Base-by-base conservation (phyloP, 1,284 basidiomycete genomes). In the Coriolopsis trogii region DNA sequence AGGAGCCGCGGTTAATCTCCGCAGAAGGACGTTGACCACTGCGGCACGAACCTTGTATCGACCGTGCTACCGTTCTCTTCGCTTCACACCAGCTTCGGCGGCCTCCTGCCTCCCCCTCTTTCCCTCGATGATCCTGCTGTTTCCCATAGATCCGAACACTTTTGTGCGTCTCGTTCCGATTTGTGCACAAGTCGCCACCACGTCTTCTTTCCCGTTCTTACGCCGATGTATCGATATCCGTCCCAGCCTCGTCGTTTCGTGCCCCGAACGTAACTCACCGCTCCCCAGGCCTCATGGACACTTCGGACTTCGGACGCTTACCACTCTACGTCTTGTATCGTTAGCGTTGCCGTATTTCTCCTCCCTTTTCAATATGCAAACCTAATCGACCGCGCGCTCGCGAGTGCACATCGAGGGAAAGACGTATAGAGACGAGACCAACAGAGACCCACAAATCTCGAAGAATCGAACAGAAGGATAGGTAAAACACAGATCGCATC, bases 151-250 rank as follows among this genome's bases (percentile, higher is more conserved):
- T 20, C 23, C 16, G 20, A 18, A n/a, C n/a, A 8, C 25, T 36
- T 23, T 30, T 36, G 7, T 29, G 18, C 21, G 20, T 12, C 16
- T 18, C 33, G n/a, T 20, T 18, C 24, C 24, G n/a, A 13, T 20
- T n/a, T 31, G 40, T 46, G 31, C 29, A 42, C 28, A 13, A 38
- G 26, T n/a, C 9, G 5, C 8, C 31, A n/a, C 23, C n/a, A n/a
- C n/a, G 12, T 44, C 21, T n/a, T 39, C 20, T 20, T 12, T 24
- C 52, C 45, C 26, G 9, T 6, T 28, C 33, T 46, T 16, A 1
- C 30, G 43, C 39, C 44, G 30, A 10, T 58, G 56, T 58, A 58
- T 52, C 56, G 30, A 52, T 58, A 58, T 28, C 21, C 18, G 18
- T 31, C 37, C 16, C 30, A 30, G 8, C 18, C 43, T n/a, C n/a